These are phyloP conservation scores for Penicillium tannophilum DNA, from an alignment of 495 filamentous ascomycete species.

Conservation along the genomic window DNA sequence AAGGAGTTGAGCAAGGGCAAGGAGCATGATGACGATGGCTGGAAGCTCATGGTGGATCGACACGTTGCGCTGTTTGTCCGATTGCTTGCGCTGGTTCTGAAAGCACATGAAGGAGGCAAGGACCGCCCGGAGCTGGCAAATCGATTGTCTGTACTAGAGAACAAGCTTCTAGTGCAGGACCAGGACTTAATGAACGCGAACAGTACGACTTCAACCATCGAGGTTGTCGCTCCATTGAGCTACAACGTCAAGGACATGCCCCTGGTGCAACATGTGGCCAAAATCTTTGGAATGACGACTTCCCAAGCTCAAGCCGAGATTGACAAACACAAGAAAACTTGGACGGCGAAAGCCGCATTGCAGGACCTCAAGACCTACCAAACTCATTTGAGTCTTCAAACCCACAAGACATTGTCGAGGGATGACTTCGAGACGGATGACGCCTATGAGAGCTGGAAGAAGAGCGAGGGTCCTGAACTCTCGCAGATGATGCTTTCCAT, in stretches of 20 bases:
- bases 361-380: slow-evolving; percentile 93
- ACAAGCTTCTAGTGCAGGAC: slow-evolving; percentile 92
- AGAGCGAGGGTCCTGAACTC: slow-evolving; percentile 75
- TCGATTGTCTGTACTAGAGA: slow-evolving; percentile 80
- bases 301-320: slow-evolving; percentile 83
- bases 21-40: slow-evolving; percentile 78
- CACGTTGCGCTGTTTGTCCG: slow-evolving; percentile 96
- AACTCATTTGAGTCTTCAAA: slow-evolving; percentile 78
- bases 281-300: slow-evolving; percentile 77
- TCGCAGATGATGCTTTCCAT: slow-evolving; percentile 93
- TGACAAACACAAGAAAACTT: slow-evolving; percentile 71
- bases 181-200: slow-evolving; percentile 72
- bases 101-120: slow-evolving; percentile 75
- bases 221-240: slow-evolving; percentile 77
- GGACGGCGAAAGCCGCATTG: slow-evolving; percentile 91
- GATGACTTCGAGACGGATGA: slow-evolving; percentile 93
- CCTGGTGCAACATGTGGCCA: slow-evolving; percentile 81
- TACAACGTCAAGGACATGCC: slow-evolving; percentile 97
- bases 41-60: slow-evolving; percentile 90
- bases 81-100: slow-evolving; percentile 76
- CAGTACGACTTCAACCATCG: slow-evolving; percentile 61
- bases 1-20: slow-evolving; percentile 86
- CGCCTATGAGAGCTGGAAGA: slow-evolving; percentile 87
- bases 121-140: slow-evolving; percentile 80
- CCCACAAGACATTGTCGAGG: slow-evolving; percentile 71